Conservation (phyloP, 257 asterid genomes). For the Solanum commersonii region DNA sequence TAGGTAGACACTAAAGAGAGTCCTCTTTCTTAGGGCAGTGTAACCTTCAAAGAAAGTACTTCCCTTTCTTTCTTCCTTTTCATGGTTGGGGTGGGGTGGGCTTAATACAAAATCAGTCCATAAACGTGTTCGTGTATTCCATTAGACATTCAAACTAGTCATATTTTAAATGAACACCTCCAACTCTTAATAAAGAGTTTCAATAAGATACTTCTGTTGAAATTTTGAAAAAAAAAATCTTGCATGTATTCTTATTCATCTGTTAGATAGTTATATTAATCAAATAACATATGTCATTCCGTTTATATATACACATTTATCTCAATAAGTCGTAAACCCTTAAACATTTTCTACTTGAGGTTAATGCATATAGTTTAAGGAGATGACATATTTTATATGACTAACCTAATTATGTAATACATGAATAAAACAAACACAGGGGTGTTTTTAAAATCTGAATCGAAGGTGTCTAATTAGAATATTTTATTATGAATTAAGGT, state of each 20-base stretch:
- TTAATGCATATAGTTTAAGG: not conserved
- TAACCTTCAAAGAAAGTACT: not conserved
- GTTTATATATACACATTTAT: not conserved
- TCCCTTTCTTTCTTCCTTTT: not conserved
- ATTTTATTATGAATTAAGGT: not conserved
- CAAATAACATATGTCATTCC: not conserved
- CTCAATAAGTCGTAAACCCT: not conserved
- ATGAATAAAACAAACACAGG: not conserved
- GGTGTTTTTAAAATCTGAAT: not conserved
- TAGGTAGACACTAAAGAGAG: not conserved
- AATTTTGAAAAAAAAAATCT: not conserved
- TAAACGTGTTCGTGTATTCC: too few relatives aligned
- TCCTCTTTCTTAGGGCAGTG: constrained; percentile 32
- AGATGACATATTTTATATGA: not conserved
- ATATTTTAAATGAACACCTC: not conserved
- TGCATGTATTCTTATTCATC: not conserved
- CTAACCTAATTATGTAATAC: not conserved
- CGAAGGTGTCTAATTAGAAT: not conserved
- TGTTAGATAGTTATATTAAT: not conserved
- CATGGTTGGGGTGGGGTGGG: too few relatives aligned
- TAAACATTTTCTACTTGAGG: not conserved
- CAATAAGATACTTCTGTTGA: not conserved
- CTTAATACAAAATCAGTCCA: not conserved
- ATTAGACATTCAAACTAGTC: too few relatives aligned
- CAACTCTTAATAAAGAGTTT: too few relatives aligned